phyloP scores from a whole-genome alignment of 1,284 basidiomycete species.

The Sanguinoderma infundibulare region DNA sequence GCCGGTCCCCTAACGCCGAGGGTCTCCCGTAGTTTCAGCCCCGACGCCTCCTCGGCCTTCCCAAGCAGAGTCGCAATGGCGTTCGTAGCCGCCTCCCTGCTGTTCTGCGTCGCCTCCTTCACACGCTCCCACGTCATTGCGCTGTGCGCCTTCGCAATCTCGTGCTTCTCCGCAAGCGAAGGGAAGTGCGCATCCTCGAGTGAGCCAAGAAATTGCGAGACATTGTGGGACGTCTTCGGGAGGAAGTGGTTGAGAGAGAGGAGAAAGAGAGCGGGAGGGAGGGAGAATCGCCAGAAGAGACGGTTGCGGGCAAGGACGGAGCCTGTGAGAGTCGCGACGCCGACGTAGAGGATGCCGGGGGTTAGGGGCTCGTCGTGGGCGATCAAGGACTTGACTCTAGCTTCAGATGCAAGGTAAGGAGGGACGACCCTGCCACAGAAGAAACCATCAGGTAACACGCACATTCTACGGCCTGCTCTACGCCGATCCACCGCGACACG shows the following conservation, averaged over 20 bases:
- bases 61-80: conserved; percentile 57
- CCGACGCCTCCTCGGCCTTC: conserved; percentile 70
- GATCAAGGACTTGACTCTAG: conserved; percentile 80
- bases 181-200: conserved; percentile 78
- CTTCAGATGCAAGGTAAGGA: conserved; percentile 42
- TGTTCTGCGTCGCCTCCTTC: conserved; percentile 34
- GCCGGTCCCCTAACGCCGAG: conserved; percentile 46
- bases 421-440: neutral
- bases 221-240: conserved; percentile 75
- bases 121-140: conserved; percentile 51
- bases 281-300: conserved; percentile 65
- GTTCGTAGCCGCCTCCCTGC: conserved; percentile 44
- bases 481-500: conserved; percentile 79
- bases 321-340: conserved; percentile 85
- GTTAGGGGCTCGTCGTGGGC: conserved; percentile 83
- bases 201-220: conserved; percentile 66
- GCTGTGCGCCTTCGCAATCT: conserved; percentile 65
- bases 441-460: conserved; percentile 38
- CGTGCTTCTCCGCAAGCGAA: conserved; percentile 68
- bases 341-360: conserved; percentile 86
- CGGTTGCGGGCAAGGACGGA: conserved; percentile 86
- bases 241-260: conserved; percentile 79
- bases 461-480: conserved; percentile 86
- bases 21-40: conserved; percentile 70
- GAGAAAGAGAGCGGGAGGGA: conserved; percentile 74